phyloP scores from a whole-genome alignment of 306 rosid genomes.

The Begonia masoniana region DNA sequence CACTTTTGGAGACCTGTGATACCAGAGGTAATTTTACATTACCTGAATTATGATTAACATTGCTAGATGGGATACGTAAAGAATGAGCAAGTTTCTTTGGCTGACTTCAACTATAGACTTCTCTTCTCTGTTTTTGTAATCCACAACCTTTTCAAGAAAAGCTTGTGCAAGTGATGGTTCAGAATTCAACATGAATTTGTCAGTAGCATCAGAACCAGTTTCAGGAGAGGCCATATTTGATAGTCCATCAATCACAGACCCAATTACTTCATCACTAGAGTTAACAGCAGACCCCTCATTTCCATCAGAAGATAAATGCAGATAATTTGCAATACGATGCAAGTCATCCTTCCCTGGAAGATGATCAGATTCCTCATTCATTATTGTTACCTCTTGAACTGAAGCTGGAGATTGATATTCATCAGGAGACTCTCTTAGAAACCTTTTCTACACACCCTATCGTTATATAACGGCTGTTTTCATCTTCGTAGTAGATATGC shows the following conservation, averaged over 20 bases:
- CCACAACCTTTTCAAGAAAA: slow-evolving; percentile 21
- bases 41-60: slow-evolving; percentile 16
- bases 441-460: too few species aligned
- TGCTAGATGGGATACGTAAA: slow-evolving; percentile 17
- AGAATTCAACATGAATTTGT: slow-evolving; percentile 12
- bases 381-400: not conserved
- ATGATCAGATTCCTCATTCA: slow-evolving; percentile 29
- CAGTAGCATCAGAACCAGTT: slow-evolving; percentile 24
- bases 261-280: slow-evolving; percentile 33
- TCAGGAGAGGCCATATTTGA: slow-evolving; percentile 31
- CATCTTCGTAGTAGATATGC: too few species aligned
- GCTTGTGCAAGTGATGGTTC: slow-evolving; percentile 14
- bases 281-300: slow-evolving; percentile 23
- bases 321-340: slow-evolving; percentile 17
- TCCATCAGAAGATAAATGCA: slow-evolving; percentile 17
- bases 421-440: slow-evolving; percentile 18
- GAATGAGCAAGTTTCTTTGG: slow-evolving; percentile 17
- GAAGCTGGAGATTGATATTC: slow-evolving; percentile 14
- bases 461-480: too few species aligned
- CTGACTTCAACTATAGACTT: slow-evolving; percentile 26
- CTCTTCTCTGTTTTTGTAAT: slow-evolving; percentile 18
- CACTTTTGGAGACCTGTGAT: slow-evolving; percentile 29
- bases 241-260: slow-evolving; percentile 20
- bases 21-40: slow-evolving; percentile 15
- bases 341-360: slow-evolving; percentile 27